phyloP scores from a whole-genome alignment of 257 asterid species.

The Primulina tabacum region DNA sequence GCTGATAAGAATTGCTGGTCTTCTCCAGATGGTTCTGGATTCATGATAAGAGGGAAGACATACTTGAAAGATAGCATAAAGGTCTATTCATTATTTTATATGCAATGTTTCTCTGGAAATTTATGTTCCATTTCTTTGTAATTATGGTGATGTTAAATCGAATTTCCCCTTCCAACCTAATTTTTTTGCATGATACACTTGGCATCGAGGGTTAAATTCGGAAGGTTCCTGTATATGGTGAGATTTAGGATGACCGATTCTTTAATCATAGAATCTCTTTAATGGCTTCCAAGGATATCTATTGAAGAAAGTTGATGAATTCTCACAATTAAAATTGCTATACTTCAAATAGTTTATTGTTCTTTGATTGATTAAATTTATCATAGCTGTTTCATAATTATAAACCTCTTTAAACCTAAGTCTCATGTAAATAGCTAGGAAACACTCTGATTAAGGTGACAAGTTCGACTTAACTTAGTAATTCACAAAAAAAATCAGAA shows the following conservation, averaged over 20 bases:
- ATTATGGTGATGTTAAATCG: conserved; percentile 14
- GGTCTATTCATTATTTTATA: conserved; percentile 38
- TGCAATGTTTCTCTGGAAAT: not conserved
- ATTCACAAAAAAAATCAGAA: too few species aligned
- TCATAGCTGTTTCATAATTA: not conserved
- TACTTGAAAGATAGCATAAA: conserved; percentile 82
- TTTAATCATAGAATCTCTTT: not conserved
- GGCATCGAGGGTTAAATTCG: not conserved
- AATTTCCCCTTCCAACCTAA: not conserved
- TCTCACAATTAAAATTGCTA: not conserved
- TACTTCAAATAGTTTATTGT: too few species aligned
- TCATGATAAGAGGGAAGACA: conserved; percentile 92
- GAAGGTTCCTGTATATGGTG: not conserved
- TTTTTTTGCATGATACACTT: not conserved
- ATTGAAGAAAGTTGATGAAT: not conserved
- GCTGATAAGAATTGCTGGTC: conserved; percentile 83
- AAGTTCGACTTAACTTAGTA: too few species aligned
- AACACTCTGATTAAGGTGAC: not conserved
- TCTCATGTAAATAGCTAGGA: not conserved
- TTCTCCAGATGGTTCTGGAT: conserved; percentile 84
- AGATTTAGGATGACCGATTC: not conserved
- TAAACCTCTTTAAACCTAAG: not conserved
- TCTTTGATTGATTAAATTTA: not conserved
- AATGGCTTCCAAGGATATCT: not conserved
- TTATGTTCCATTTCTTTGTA: conserved; percentile 1